Evolutionary conservation across 2,329 filamentous ascomycete genomes (phyloP), one percentile per base, ranked within the genome.

Genomic region (Scorias spongiosa): DNA sequence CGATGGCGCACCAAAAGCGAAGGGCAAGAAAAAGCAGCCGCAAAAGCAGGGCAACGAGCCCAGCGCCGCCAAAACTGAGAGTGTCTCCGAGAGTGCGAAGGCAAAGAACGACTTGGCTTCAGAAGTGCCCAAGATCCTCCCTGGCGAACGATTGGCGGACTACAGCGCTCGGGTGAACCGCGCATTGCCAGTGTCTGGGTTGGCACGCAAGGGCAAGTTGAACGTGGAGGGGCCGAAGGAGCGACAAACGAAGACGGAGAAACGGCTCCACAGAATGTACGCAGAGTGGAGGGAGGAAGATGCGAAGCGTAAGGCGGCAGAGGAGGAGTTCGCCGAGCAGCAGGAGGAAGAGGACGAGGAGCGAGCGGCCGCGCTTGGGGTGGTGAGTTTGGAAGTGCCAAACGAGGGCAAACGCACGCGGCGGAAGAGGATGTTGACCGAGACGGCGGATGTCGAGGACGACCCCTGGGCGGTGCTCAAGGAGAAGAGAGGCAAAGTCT

Each of bases 81-180:
- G 44, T 14, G 48, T 48, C 29, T 34, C 51, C 4, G 48, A 43
- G 34, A 53, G 57, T 41, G 38, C 32, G 44, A 48, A 12, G 9
- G 45, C 51, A 54, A 43, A 29, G 39, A 39, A 10, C 12, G 30
- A 38, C 6, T 34, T 54, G n/a, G 41, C 41, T 9, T 42, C 3
- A 14, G 64, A 69, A 20, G 56, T 71, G 2, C 79, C 78, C 0
- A 84, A 75, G 40, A 95, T 96, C 49, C 74, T 77, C 12, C 87
- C 88, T 0, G 85, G 86, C 42, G 91, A 98, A 63, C 76, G 77
- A 42, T 68, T 96, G 57, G 77, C 81, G 4, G 83, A 93, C 42
- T 98, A 93, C 58, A 69, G 79, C 7, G 76, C 80, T 10, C 78
- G 88, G 28, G 91, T 98, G 6, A 81, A 96, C 58, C 82, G 84